Percentiles rank a stretch among this genome's conserved stretches.
phyloP scores from a whole-genome alignment of 2,329 filamentous ascomycete genomes.

The Ophiostoma perfectum region DNA sequence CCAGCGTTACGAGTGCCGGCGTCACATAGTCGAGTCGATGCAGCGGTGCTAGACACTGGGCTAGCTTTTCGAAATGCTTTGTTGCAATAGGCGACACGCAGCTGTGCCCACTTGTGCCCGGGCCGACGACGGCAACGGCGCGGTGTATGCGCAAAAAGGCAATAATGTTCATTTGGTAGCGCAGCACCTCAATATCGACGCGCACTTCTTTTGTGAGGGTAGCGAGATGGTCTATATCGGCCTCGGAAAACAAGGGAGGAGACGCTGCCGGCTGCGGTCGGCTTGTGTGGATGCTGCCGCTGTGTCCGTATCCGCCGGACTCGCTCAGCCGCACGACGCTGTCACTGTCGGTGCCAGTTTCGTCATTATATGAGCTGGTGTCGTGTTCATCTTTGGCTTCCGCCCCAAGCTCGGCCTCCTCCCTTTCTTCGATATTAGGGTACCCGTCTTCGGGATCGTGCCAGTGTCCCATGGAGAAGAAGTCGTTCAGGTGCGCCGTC shows the following conservation, averaged over 20 bases:
- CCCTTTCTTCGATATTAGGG: conserved; percentile 65
- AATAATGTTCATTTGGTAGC: conserved; percentile 83
- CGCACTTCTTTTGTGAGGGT: conserved; percentile 53
- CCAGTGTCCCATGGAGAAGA: conserved; percentile 82
- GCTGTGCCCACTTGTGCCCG: conserved; percentile 30
- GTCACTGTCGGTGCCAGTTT: conserved; percentile 6
- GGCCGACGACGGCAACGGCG: conserved; percentile 55
- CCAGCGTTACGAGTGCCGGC: conserved; percentile 75
- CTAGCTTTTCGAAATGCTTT: conserved; percentile 65
- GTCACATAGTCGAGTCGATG: conserved; percentile 77
- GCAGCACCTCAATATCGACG: conserved; percentile 68
- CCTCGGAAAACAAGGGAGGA: conserved; percentile 14
- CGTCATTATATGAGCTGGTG: neutral
- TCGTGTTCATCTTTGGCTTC: conserved; percentile 22
- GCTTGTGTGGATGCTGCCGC: conserved; percentile 1
- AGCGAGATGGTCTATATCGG: conserved; percentile 55
- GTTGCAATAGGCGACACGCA: conserved; percentile 76
- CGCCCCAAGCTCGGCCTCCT: conserved; percentile 38
- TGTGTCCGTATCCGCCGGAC: conserved; percentile 28
- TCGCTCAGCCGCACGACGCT: conserved; percentile 25
- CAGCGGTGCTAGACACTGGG: conserved; percentile 69
- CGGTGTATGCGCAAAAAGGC: conserved; percentile 84
- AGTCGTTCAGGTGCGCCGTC: conserved; percentile 64
- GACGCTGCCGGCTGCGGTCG: neutral
- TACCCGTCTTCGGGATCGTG: conserved; percentile 70